These are phyloP conservation scores for Fusarium sp. DNA, from an alignment of 2,329 filamentous ascomycete species.

Conservation along the genomic window DNA sequence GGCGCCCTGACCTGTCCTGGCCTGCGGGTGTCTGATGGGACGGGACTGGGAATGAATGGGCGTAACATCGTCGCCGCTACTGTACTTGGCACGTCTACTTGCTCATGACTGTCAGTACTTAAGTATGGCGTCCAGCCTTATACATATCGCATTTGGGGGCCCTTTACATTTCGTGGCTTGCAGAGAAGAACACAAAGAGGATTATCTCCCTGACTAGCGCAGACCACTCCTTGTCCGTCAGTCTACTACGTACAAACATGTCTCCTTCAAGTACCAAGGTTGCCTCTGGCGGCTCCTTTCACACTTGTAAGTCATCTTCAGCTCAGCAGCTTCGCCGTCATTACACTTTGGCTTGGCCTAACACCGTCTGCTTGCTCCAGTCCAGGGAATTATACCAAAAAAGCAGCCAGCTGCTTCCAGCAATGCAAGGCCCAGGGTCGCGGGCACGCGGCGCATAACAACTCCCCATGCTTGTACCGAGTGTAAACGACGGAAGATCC, in stretches of 20 bases:
- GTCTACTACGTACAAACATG: constrained; percentile 30
- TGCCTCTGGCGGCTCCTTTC: constrained; percentile 56
- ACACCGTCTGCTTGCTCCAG: constrained; percentile 45
- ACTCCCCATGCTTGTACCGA: constrained; percentile 77
- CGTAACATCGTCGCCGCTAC: constrained; percentile 32
- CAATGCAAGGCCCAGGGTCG: constrained; percentile 55
- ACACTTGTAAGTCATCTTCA: constrained; percentile 42
- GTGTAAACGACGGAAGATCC: constrained; percentile 84
- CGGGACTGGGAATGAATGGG: constrained; percentile 1
- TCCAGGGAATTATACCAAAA: constrained; percentile 65
- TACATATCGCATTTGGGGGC: constrained; percentile 32
- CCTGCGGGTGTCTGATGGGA: not conserved
- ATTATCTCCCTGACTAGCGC: constrained; percentile 30
- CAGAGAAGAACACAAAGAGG: constrained; percentile 10
- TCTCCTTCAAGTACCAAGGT: constrained; percentile 61
- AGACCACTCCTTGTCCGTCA: constrained; percentile 26
- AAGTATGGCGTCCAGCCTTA: constrained; percentile 37
- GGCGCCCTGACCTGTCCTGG: constrained; percentile 8
- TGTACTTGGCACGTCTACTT: constrained; percentile 32
- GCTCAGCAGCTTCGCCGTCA: not conserved
- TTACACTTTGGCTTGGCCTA: constrained; percentile 1
- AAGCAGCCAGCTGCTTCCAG: constrained; percentile 57
- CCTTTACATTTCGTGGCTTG: constrained; percentile 32
- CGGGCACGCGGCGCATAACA: constrained; percentile 63
- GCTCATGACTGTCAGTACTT: constrained; percentile 32